Evolutionary conservation across 2,329 filamentous ascomycete genomes (phyloP).

Genomic region (Chaetomium sp.): DNA sequence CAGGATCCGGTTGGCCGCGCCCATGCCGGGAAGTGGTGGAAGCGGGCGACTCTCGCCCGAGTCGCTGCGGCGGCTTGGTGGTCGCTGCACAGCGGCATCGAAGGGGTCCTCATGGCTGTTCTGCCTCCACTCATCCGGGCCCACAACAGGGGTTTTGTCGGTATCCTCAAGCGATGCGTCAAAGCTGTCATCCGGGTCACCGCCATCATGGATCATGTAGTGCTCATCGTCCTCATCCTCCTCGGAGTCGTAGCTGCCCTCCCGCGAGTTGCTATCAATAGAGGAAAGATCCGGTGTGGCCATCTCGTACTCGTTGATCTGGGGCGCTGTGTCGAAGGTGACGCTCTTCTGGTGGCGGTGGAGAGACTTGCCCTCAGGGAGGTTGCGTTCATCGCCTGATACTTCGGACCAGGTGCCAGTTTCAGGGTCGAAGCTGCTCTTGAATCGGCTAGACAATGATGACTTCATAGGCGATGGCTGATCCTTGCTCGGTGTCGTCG

Average conservation of each 20-base stretch:
- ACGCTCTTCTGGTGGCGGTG: slow-evolving; percentile 93
- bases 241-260: slow-evolving; percentile 86
- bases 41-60: slow-evolving; percentile 79
- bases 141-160: slow-evolving; percentile 95
- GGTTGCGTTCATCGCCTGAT: slow-evolving; percentile 49
- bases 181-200: slow-evolving; percentile 78
- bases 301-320: slow-evolving; percentile 98
- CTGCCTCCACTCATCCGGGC: slow-evolving; percentile 92
- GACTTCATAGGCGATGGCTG: slow-evolving; percentile 81
- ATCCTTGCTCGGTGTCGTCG: slow-evolving; percentile 57
- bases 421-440: slow-evolving; percentile 63
- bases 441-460: slow-evolving; percentile 64
- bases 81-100: slow-evolving; percentile 46
- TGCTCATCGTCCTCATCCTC: slow-evolving; percentile 60
- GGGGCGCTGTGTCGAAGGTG: slow-evolving; percentile 88
- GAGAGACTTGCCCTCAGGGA: slow-evolving; percentile 59
- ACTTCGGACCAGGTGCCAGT: slow-evolving; percentile 62
- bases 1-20: slow-evolving; percentile 43
- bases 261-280: slow-evolving; percentile 78
- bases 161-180: slow-evolving; percentile 93
- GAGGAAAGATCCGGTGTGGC: slow-evolving; percentile 94
- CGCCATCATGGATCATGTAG: slow-evolving; percentile 48
- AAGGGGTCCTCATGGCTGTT: slow-evolving; percentile 47
- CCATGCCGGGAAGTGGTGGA: slow-evolving; percentile 71
- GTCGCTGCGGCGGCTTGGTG: slow-evolving; percentile 57